These are phyloP conservation scores for Dactylellina leptospora DNA, from an alignment of 2,329 filamentous ascomycete genomes.

Conservation along the genomic window DNA sequence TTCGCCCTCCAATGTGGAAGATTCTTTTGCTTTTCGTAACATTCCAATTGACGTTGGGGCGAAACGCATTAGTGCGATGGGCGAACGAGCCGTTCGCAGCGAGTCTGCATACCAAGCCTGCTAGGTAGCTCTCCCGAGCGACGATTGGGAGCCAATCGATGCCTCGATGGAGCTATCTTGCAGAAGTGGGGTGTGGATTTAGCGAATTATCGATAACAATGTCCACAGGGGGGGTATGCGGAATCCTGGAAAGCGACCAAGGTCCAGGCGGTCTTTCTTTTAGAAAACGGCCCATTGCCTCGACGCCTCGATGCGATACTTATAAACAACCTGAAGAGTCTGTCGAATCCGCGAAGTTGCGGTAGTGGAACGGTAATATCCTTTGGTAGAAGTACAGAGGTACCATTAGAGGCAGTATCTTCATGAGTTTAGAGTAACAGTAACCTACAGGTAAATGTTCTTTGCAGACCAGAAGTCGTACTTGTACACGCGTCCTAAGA, in stretches of 20 bases:
- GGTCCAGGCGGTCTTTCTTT: constrained; percentile 26
- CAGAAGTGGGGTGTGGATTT: constrained; percentile 33
- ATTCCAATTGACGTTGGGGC: constrained; percentile 50
- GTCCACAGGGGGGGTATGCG: constrained; percentile 30
- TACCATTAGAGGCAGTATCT: too few species aligned
- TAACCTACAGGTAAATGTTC: too few species aligned
- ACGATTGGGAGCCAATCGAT: constrained; percentile 44
- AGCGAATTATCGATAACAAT: constrained; percentile 52
- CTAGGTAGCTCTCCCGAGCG: constrained; percentile 32
- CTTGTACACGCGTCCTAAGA: constrained; percentile 2
- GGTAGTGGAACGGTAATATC: not conserved
- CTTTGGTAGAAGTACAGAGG: too few species aligned
- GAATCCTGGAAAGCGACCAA: constrained; percentile 38
- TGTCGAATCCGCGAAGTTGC: constrained; percentile 1
- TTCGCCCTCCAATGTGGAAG: constrained; percentile 30
- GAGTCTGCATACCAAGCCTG: constrained; percentile 39
- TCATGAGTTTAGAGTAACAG: too few species aligned
- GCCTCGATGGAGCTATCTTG: constrained; percentile 11
- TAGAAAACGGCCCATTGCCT: constrained; percentile 22
- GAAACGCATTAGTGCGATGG: constrained; percentile 33
- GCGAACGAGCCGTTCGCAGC: constrained; percentile 46
- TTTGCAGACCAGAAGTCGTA: not conserved
- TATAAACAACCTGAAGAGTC: not conserved
- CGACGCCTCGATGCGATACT: constrained; percentile 8
- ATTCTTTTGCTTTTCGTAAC: constrained; percentile 33